Percentiles rank a stretch among this genome's conserved stretches.
These are phyloP conservation scores for Abortiporus biennis DNA, from an alignment of 1,284 basidiomycete species.

Conservation along the genomic window DNA sequence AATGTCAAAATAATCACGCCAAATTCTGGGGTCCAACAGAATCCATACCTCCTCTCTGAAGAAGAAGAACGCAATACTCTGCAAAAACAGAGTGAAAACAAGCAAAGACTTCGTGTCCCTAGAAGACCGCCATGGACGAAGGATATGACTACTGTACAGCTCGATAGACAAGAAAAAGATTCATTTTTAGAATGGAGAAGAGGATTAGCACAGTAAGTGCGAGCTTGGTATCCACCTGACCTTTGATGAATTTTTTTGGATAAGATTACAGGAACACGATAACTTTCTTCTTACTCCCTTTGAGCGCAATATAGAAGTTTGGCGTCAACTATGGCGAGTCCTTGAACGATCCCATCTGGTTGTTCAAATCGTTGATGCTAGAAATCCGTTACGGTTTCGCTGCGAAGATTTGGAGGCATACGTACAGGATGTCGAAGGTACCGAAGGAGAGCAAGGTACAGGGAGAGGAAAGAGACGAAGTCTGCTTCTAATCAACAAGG, in stretches of 20 bases:
- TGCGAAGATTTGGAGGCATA: constrained; percentile 91
- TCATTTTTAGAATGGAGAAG: constrained; percentile 90
- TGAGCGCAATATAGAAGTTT: constrained; percentile 94
- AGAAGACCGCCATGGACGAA: constrained; percentile 84
- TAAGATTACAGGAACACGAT: constrained; percentile 74
- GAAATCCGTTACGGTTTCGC: constrained; percentile 87
- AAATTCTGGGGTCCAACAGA: constrained; percentile 53
- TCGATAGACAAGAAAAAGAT: constrained; percentile 85
- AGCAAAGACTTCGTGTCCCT: constrained; percentile 73
- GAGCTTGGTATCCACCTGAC: constrained; percentile 10
- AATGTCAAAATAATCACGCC: constrained; percentile 89
- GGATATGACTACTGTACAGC: constrained; percentile 64
- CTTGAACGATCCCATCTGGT: constrained; percentile 90
- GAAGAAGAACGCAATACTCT: constrained; percentile 79
- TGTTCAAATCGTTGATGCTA: constrained; percentile 94
- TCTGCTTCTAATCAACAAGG: constrained; percentile 93
- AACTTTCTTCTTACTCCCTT: constrained; percentile 88
- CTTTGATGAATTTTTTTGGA: constrained; percentile 1
- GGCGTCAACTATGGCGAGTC: constrained; percentile 95
- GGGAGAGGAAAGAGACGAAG: constrained; percentile 71
- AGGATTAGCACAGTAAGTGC: constrained; percentile 78
- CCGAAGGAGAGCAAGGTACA: constrained; percentile 72
- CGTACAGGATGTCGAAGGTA: constrained; percentile 72
- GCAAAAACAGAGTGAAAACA: constrained; percentile 70
- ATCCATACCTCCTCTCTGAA: constrained; percentile 84